Percentiles rank a stretch among this genome's conserved stretches.
Evolutionary conservation across 1,284 basidiomycete species (phyloP).

Genomic region (Leccinum subfulvum): DNA sequence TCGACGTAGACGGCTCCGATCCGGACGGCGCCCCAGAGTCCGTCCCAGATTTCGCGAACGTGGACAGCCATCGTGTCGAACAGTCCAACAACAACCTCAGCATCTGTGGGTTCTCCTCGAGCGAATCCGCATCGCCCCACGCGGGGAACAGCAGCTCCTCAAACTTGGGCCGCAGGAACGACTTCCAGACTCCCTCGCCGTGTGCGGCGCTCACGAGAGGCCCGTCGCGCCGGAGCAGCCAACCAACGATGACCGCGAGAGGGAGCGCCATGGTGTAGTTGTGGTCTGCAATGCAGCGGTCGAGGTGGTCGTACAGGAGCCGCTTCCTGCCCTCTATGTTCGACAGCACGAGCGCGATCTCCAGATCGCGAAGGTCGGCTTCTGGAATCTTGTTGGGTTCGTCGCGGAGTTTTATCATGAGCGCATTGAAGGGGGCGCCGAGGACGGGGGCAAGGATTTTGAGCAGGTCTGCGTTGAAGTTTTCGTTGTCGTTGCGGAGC

Average conservation of each 20-base stretch:
- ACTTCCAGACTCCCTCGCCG: neutral
- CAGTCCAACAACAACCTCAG: slow-evolving; percentile 7
- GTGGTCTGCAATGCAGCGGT: neutral
- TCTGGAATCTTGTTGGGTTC: slow-evolving; percentile 6
- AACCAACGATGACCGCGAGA: slow-evolving; percentile 5
- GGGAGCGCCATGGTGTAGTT: slow-evolving; percentile 4
- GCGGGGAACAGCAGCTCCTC: slow-evolving; percentile 4
- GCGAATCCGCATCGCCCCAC: slow-evolving; percentile 3
- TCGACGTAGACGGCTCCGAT: neutral
- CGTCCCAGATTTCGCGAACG: neutral
- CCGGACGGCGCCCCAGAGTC: neutral
- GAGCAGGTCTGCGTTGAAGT: slow-evolving; percentile 2
- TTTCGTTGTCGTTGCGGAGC: neutral
- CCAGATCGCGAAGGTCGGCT: slow-evolving; percentile 6
- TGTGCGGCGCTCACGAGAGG: neutral
- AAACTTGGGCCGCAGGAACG: slow-evolving; percentile 6
- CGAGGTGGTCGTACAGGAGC: slow-evolving; percentile 8
- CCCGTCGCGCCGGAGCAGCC: slow-evolving; percentile 8
- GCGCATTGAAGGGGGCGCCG: slow-evolving; percentile 1
- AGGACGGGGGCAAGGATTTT: slow-evolving; percentile 2
- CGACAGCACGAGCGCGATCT: slow-evolving; percentile 5
- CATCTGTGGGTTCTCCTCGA: slow-evolving; percentile 13
- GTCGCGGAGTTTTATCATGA: slow-evolving; percentile 1
- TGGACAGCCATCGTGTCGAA: slow-evolving; percentile 3
- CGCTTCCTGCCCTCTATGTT: slow-evolving; percentile 1